Evolutionary conservation across 352 stramenopile genomes (phyloP).

Genomic region (Pythium aristosporum): DNA sequence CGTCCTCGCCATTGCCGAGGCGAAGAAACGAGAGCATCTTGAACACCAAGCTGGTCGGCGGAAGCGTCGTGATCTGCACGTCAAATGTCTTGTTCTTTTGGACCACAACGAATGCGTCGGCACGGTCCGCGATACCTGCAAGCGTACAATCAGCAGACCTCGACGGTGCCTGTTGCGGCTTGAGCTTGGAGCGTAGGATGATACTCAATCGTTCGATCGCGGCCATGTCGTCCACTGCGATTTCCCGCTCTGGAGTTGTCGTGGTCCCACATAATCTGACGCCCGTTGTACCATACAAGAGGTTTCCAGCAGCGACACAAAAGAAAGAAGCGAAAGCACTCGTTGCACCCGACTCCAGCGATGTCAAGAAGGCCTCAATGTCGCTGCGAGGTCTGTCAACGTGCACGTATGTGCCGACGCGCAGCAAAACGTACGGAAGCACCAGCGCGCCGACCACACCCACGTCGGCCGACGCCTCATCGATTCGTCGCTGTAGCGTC

Average conservation of each 20-base stretch:
- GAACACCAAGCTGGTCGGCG: slow-evolving; percentile 14
- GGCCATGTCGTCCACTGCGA: slow-evolving; percentile 8
- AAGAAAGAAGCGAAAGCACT: background rate
- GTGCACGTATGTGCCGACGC: slow-evolving; percentile 1
- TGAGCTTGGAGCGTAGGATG: background rate
- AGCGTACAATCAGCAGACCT: background rate
- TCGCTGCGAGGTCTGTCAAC: background rate
- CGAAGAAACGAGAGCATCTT: slow-evolving; percentile 18
- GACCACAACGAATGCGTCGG: slow-evolving; percentile 6
- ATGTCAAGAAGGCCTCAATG: background rate
- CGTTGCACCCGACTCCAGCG: background rate
- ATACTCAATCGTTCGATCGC: background rate
- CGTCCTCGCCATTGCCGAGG: background rate
- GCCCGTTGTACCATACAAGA: slow-evolving; percentile 7
- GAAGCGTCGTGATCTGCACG: slow-evolving; percentile 15
- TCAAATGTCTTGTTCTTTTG: slow-evolving; percentile 27
- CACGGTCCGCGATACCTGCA: slow-evolving; percentile 12
- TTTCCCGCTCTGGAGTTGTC: background rate
- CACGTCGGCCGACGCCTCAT: background rate
- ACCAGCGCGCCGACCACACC: background rate
- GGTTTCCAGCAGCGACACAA: slow-evolving; percentile 4
- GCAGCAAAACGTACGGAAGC: slow-evolving; percentile 2
- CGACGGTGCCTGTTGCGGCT: background rate
- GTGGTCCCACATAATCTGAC: background rate
- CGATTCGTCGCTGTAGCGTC: background rate